Evolutionary conservation across 495 filamentous ascomycete genomes (phyloP), one percentile per base, ranked within the genome.

Genomic region (Lasiosphaeria hispida): DNA sequence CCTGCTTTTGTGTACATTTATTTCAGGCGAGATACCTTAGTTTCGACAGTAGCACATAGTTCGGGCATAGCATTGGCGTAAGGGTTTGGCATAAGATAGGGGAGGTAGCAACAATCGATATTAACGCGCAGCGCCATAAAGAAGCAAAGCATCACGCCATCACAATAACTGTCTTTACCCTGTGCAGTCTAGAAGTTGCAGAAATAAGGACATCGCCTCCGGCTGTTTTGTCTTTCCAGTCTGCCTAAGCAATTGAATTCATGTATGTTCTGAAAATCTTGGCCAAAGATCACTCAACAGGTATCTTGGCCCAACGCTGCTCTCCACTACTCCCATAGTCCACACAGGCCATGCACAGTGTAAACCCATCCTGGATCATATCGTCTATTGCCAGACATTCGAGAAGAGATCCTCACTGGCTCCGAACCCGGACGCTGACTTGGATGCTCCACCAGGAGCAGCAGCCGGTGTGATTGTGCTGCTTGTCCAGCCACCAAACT

Each of bases 401-500:
- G 88, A 92, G 70, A 96, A 96, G 65, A 96, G 72, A 76, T 96
- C 92, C 62, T 96, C 92, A 53, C 77, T 77, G 10, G 79, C 83
- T 3, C 83, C 85, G 72, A 90, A 87, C 54, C 86, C 87, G 0
- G 64, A 56, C 7, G 60, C 69, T 10, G 74, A 59, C 61, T 77
- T 79, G 15, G 69, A 43, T 34, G 63, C 58, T 33, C 63, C 65
- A 44, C 55, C 69, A 23, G 51, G 63, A 53, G 69, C 83, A 53
- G 69, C 83, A 51, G 66, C 56, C 47, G 75, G 57, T 49, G 67
- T 55, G 18, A 68, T 71, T n/a, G 79, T 77, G 50, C 79, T 77
- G 73, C 88, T 91, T 43, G 87, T 87, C 92, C 92, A 97, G 18
- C 91, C 91, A 13, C 92, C 92, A 75, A 96, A 97, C 63, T 97